Evolutionary conservation across 495 filamentous ascomycete genomes (phyloP), one percentile per base, ranked within the genome.

Genomic region (Cercophora scortea): DNA sequence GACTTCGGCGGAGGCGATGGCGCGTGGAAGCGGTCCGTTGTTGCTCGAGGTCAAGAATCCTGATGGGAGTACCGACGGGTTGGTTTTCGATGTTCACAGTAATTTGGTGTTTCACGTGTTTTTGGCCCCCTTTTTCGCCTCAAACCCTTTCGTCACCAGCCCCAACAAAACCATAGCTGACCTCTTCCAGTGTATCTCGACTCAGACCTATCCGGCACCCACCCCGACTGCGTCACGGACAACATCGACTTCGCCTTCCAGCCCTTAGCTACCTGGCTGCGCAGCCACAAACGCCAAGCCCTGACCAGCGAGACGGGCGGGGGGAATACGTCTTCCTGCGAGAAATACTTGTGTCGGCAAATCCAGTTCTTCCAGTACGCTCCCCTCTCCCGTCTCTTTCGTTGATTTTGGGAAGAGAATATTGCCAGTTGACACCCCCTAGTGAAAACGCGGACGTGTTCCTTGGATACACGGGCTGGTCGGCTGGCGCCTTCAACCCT

Each of bases 121-220:
- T 45, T 32, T 2, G n/a, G n/a, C 15, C 6, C 13, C 15, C 11
- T 7, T 38, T 12, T 2, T 11, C 39, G 7, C 34, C n/a, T n/a
- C n/a, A n/a, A n/a, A n/a, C n/a, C n/a, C n/a, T n/a, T 10, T 12
- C 12, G 7, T 4, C 6, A n/a, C 6, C 33, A 17, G 25, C 25
- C 25, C 25, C 25, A 34, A 2, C 8, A n/a, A n/a, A n/a, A n/a
- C n/a, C n/a, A n/a, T n/a, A 12, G 59, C 61, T 38, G 71, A 75
- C 54, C 61, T 77, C 12, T 62, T 76, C 60, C 73, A 60, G 76
- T 82, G 55, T 83, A 83, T 63, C 71, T 79, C 41, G 80, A 82
- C 57, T 65, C 56, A 13, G 80, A 82, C 58, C 69, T 70, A 61
- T 73, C 67, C 11, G 79, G 79, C 38, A 80, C 77, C 5, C 66